Conservation (phyloP, 331 rosid species). For the Telfairia occidentalis region DNA sequence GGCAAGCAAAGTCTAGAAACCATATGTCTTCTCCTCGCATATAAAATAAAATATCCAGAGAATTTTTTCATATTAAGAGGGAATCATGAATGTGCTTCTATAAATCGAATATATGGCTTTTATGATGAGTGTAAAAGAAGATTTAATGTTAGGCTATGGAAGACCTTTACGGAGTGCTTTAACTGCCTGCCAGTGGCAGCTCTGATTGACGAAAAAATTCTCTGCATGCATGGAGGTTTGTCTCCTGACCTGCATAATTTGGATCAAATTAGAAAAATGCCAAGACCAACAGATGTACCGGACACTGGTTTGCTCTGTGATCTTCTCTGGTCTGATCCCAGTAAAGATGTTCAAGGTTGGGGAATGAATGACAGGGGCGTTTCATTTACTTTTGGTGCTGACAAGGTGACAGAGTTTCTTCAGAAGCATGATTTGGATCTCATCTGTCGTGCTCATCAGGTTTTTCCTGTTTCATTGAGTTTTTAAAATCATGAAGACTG, state of each 20-base stretch:
- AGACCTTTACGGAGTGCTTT: constrained; percentile 13
- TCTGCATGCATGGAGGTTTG: constrained; percentile 45
- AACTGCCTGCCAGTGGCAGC: constrained; percentile 32
- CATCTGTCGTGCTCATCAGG: constrained; percentile 40
- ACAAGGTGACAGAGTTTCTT: constrained; percentile 35
- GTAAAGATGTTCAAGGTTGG: constrained; percentile 30
- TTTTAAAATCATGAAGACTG: neutral
- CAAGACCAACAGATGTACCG: constrained; percentile 36
- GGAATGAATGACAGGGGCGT: constrained; percentile 43
- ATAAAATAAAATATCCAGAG: constrained; percentile 14
- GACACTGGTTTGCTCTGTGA: constrained; percentile 38
- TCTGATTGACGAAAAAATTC: constrained; percentile 33
- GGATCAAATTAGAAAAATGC: constrained; percentile 22
- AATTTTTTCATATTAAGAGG: constrained; percentile 22
- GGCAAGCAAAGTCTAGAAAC: constrained; percentile 17
- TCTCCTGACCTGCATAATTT: constrained; percentile 35
- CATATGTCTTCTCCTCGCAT: constrained; percentile 15
- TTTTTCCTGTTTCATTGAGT: neutral
- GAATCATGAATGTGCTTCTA: constrained; percentile 40
- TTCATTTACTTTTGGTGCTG: constrained; percentile 41
- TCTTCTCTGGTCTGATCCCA: constrained; percentile 40
- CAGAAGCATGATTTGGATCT: constrained; percentile 39
- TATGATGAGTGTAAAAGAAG: constrained; percentile 23
- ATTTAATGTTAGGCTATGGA: constrained; percentile 11
- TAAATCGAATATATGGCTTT: constrained; percentile 37